phyloP scores from a whole-genome alignment of 75 land plant genomes.

The Chamaecyparis obtusa region DNA sequence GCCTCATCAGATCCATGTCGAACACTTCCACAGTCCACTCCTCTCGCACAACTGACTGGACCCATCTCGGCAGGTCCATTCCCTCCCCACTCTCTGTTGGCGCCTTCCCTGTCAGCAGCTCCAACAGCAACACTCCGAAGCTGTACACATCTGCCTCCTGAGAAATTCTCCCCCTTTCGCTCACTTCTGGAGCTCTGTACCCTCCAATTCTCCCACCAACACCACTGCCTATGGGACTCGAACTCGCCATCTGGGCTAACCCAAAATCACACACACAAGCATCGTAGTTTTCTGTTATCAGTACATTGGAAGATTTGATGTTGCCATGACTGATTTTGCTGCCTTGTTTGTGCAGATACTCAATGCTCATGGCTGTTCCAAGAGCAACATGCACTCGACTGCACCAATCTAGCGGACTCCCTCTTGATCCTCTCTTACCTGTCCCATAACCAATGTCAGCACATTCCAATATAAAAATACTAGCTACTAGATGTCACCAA shows the following conservation, averaged over 20 bases:
- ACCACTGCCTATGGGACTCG: conserved; percentile 23
- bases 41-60: conserved; percentile 65
- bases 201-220: conserved; percentile 35
- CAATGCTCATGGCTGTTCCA: conserved; percentile 69
- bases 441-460: not conserved
- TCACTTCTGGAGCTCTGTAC: conserved; percentile 87
- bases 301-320: conserved; percentile 79
- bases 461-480: not conserved
- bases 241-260: conserved; percentile 37
- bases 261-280: conserved; percentile 78
- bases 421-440: conserved; percentile 67
- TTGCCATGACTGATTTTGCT: conserved; percentile 66
- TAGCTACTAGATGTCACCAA: too few relatives aligned
- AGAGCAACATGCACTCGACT: conserved; percentile 58
- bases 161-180: conserved; percentile 56
- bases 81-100: conserved; percentile 73
- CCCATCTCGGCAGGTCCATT: conserved; percentile 83
- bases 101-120: conserved; percentile 66
- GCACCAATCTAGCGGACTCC: conserved; percentile 80
- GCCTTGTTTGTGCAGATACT: conserved; percentile 59
- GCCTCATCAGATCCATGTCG: conserved; percentile 70
- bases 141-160: conserved; percentile 86
- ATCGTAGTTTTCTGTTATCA: conserved; percentile 52
- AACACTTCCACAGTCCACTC: conserved; percentile 84
- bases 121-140: conserved; percentile 79